These are phyloP conservation scores for Cardiospermum halicacabum DNA, from an alignment of 345 rosid genomes.

Conservation along the genomic window DNA sequence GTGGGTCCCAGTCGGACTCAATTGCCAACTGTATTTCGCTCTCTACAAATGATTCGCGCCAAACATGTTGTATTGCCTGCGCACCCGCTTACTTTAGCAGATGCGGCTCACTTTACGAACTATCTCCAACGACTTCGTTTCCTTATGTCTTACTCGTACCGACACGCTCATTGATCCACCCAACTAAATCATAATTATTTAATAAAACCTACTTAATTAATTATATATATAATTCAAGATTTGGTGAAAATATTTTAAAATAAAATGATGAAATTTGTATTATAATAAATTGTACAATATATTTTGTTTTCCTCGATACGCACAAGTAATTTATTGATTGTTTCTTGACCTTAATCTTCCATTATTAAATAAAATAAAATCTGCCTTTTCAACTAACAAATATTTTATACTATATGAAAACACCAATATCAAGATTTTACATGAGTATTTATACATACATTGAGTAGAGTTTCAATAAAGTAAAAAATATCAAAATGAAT, in stretches of 20 bases:
- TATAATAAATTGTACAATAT: neutral
- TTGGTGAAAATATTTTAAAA: too few species aligned
- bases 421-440: too few species aligned
- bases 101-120: neutral
- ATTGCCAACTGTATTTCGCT: slow-evolving; percentile 12
- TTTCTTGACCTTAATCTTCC: too few species aligned
- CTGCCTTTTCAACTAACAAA: too few species aligned
- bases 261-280: neutral
- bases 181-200: neutral
- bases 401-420: too few species aligned
- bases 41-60: slow-evolving; percentile 12
- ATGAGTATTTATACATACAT: too few species aligned
- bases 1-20: neutral
- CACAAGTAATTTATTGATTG: too few species aligned
- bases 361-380: too few species aligned
- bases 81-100: neutral
- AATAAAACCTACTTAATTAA: neutral
- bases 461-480: too few species aligned
- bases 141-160: neutral
- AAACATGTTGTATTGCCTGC: too few species aligned
- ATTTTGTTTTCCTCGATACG: too few species aligned
- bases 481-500: too few species aligned
- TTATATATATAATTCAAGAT: neutral
- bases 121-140: slow-evolving; percentile 15
- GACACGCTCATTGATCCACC: neutral